Percentiles rank a stretch among this genome's conserved stretches.
Evolutionary conservation across 2,329 filamentous ascomycete genomes (phyloP).

Genomic region (Claviceps lovelessii): DNA sequence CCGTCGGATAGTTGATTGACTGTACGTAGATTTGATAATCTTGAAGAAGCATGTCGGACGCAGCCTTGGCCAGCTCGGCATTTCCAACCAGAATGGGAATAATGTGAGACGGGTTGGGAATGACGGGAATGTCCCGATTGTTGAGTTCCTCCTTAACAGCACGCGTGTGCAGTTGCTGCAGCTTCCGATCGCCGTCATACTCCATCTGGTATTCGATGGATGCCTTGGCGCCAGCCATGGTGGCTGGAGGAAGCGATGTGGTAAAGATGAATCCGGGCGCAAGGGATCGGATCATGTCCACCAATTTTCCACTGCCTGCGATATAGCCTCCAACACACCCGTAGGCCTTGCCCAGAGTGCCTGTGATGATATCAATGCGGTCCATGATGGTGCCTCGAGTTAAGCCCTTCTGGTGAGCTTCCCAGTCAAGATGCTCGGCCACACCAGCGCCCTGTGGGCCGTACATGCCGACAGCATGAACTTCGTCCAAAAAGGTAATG

Average conservation of each 20-base stretch:
- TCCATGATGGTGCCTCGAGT: constrained; percentile 82
- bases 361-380: constrained; percentile 93
- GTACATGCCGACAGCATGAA: constrained; percentile 98
- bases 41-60: constrained; percentile 79
- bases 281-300: constrained; percentile 86
- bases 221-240: constrained; percentile 84
- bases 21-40: constrained; percentile 94
- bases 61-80: constrained; percentile 79
- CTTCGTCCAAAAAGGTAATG: constrained; percentile 94
- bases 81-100: constrained; percentile 88
- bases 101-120: constrained; percentile 95
- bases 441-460: constrained; percentile 90
- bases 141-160: constrained; percentile 77
- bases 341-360: constrained; percentile 93
- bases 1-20: constrained; percentile 97
- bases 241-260: constrained; percentile 85
- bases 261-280: constrained; percentile 98
- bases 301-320: constrained; percentile 70
- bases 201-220: constrained; percentile 89
- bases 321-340: constrained; percentile 97
- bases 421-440: constrained; percentile 91
- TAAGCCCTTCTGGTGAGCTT: constrained; percentile 62
- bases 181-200: constrained; percentile 70
- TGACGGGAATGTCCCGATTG: constrained; percentile 78
- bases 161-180: constrained; percentile 93